A percentile compares a stretch with the other conserved stretches of the same genome.
Conservation (phyloP, 306 rosid species). For the Malus fusca region DNA sequence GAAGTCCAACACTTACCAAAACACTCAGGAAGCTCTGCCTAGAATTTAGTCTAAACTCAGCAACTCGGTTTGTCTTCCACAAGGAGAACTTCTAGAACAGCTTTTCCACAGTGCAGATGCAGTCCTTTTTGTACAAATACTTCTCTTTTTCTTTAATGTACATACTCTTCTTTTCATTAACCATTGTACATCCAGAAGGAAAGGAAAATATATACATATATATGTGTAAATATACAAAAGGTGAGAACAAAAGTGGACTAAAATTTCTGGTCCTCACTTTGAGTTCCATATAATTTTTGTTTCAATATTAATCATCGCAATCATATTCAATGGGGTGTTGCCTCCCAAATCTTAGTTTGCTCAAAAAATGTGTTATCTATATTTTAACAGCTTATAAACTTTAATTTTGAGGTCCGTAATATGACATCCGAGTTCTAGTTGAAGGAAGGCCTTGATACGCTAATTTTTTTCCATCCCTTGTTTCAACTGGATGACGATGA, state of each 20-base stretch:
- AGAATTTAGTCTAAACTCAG: constrained; percentile 30
- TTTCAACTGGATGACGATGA: too few relatives aligned
- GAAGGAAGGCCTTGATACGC: too few relatives aligned
- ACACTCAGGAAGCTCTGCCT: constrained; percentile 29
- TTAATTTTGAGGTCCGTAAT: too few relatives aligned
- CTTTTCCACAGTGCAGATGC: not conserved
- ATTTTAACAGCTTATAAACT: not conserved
- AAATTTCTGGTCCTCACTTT: not conserved
- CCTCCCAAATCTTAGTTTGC: not conserved
- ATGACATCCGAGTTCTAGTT: too few relatives aligned
- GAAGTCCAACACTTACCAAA: constrained; percentile 37
- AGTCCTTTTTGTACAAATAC: not conserved
- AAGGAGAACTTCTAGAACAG: constrained; percentile 76
- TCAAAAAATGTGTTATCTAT: not conserved
- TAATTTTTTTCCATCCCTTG: too few relatives aligned
- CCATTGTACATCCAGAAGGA: not conserved
- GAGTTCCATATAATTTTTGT: not conserved
- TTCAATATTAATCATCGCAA: not conserved
- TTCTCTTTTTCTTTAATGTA: not conserved
- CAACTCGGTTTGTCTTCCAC: constrained; percentile 68
- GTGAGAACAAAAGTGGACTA: not conserved
- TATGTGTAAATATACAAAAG: not conserved
- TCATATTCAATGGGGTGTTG: not conserved
- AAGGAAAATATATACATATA: not conserved
- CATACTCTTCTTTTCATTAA: not conserved